Conservation (phyloP, 2,329 filamentous ascomycete genomes). For the Exophiala dermatitidis region DNA sequence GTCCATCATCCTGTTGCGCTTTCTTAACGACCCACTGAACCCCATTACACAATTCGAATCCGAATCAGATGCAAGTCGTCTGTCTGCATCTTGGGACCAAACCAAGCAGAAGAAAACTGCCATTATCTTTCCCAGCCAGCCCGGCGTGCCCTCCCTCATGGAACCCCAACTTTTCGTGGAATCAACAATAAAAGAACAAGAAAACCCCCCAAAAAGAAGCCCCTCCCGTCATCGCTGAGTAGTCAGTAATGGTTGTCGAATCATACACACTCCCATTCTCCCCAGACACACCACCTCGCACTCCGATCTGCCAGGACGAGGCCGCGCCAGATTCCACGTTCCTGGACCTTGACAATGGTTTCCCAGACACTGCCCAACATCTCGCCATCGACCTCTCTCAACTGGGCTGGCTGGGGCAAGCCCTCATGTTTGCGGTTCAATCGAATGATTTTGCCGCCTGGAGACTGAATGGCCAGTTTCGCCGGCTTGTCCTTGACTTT, state of each 20-base stretch:
- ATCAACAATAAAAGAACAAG: too few relatives aligned
- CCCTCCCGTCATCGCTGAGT: background rate
- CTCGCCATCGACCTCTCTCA: conserved; percentile 28
- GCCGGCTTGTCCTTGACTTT: conserved; percentile 70
- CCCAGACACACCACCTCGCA: conserved; percentile 63
- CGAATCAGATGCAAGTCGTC: too few relatives aligned
- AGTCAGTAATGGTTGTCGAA: background rate
- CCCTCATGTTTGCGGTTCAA: conserved; percentile 45
- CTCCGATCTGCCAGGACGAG: conserved; percentile 58
- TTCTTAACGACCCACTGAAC: too few relatives aligned
- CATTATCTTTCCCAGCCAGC: too few relatives aligned
- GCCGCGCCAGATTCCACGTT: conserved; percentile 56
- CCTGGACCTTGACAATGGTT: conserved; percentile 60
- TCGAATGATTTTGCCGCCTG: conserved; percentile 86
- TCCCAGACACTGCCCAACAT: conserved; percentile 56
- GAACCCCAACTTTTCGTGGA: too few relatives aligned
- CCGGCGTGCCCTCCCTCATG: too few relatives aligned
- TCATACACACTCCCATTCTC: conserved; percentile 57
- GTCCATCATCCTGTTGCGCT: too few relatives aligned
- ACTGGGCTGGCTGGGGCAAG: conserved; percentile 35
- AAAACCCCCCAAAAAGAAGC: too few relatives aligned
- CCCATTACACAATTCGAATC: too few relatives aligned
- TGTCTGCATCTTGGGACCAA: too few relatives aligned
- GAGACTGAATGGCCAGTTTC: conserved; percentile 90
- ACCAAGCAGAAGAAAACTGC: too few relatives aligned